Evolutionary conservation across 208 protist species (phyloP).

Genomic region (Trypanosomatidae sp.): DNA sequence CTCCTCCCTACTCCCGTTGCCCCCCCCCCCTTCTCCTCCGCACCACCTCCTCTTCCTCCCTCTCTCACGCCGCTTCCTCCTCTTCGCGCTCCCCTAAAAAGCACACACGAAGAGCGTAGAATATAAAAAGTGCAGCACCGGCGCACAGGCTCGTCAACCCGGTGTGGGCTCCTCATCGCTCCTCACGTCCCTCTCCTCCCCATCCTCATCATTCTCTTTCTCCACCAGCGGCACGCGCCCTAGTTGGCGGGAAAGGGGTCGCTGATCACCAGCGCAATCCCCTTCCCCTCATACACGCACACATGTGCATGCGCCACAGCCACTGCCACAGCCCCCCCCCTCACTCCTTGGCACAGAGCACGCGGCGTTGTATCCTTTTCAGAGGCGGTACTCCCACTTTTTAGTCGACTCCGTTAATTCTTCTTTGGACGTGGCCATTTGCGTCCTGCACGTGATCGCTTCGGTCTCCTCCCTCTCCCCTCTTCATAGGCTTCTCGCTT

Average conservation of each 20-base stretch:
- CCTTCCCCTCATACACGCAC: not conserved
- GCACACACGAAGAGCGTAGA: not conserved
- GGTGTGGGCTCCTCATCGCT: not conserved
- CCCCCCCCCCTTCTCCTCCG: not conserved
- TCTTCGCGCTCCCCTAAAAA: not conserved
- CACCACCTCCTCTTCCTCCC: not conserved
- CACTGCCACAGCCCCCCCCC: not conserved
- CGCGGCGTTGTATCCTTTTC: not conserved
- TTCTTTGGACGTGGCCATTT: not conserved
- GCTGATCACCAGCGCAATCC: not conserved
- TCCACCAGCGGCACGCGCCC: not conserved
- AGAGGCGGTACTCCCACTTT: not conserved
- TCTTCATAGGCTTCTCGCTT: not conserved
- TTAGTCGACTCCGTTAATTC: not conserved
- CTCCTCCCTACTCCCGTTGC: not conserved
- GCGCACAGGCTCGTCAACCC: not conserved
- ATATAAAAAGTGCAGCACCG: not conserved
- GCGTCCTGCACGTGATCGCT: not conserved
- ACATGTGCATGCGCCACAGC: not conserved
- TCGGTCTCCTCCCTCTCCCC: not conserved
- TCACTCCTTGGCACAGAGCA: not conserved
- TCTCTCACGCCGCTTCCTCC: not conserved
- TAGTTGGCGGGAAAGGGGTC: not conserved
- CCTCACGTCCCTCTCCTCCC: not conserved
- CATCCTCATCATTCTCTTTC: not conserved